Evolutionary conservation across 371 early-diverging fungal species (phyloP), one percentile per base, ranked within the genome.

Genomic region (Funneliformis caledonium): DNA sequence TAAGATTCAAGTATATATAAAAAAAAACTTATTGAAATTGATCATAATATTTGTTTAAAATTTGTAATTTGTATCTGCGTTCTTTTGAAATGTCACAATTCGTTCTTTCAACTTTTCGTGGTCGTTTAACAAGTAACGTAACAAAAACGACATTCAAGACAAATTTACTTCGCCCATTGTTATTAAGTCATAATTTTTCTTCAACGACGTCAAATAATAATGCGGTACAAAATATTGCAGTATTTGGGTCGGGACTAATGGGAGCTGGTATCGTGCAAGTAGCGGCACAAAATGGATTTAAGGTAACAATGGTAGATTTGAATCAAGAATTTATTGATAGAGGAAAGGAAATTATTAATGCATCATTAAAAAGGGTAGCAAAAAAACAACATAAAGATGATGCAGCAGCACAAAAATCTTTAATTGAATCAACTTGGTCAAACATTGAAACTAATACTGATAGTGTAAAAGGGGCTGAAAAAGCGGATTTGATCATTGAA

Each of bases 211-310:
- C 70, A 43, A 22, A 37, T 43, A 8, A n/a, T 19, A 5, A n/a
- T 43, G 4, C 37, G 1, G 86, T 92, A 80, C 78, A 89, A 79
- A 90, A 88, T 64, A 88, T 96, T 60, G 89, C 93, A 4, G 91
- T 96, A 22, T 89, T 93, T 81, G 96, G 96, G 61, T 91, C 94
- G 22, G 96, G 96, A 68, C 89, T 97, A 73, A 98, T 98, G 98
- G 98, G 98, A 56, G 93, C 97, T 7, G 97, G 98, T 77, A 96
- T 97, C 80, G 96, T 90, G n/a, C 97, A 98, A 82, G 97, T 97
- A 0, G 94, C 96, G 10, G 97, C 97, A 16, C 93, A 93, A 83
- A 85, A 91, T 80, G 88, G 91, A 65, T 93, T 91, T 86, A 84
- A 89, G 37, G 99, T 97, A 47, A 95, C 94, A 19, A 91, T 98